Evolutionary conservation across 768 basidiomycete genomes (phyloP), one percentile per base, ranked within the genome.

Genomic region (Phaeotremella fagi): DNA sequence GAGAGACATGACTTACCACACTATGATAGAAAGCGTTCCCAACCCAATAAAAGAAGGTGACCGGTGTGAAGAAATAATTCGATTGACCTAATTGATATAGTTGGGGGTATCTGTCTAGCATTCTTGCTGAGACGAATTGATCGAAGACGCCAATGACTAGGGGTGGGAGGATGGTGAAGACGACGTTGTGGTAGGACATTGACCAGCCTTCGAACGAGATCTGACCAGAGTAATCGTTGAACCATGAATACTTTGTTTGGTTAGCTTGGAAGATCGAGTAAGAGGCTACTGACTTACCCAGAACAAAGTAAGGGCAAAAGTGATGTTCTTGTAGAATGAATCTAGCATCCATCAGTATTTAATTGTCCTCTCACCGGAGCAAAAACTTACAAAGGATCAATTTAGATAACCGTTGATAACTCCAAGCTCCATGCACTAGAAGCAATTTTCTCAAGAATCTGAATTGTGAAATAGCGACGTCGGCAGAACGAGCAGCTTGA

Each of bases 161-260:
- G 0, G 95, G 95, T 0, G 95, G 94, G 1, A 99, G 80, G 29
- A 99, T 82, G 35, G 94, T 94, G 79, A 98, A 98, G 45, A 95
- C 74, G 64, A 98, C 90, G 71, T 95, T 95, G 79, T 95, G 98
- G 67, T 92, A 80, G 0, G 95, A 91, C 67, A 98, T 81, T 6
- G 95, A 94, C 95, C 95, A 99, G 20, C 92, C 95, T 77, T 99
- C 95, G 71, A 91, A 92, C 46, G 90, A 88, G 57, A 98, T 92
- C 74, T 98, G 95, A 18, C 95, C 95, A 0, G 95, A 99, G 78
- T 95, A 98, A 67, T 94, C 95, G 80, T 98, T 99, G 82, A 92
- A 89, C 80, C 97, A 94, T 9, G 95, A 95, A 75, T 83, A 99
- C 94, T 97, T 56, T 23, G 28, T 18, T 48, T 35, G 9, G 38